Base-by-base conservation (phyloP, 148 eudicot species). In the Hydrangea macrophylla region DNA sequence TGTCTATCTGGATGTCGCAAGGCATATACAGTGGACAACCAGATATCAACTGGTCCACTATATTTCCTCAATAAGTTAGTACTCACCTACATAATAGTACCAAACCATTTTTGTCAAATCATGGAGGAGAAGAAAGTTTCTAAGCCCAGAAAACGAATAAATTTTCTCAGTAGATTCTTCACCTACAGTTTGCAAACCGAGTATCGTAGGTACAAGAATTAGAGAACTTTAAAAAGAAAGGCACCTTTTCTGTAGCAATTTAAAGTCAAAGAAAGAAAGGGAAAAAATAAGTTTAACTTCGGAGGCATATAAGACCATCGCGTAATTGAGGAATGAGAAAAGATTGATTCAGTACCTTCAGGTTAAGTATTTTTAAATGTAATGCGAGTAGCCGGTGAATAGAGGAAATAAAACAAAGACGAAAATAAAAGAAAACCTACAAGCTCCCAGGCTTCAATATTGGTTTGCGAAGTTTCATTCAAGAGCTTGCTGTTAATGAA, bases 391-490 rank as follows among this genome's bases (percentile, higher is more conserved):
- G 36, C n/a, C n/a, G n/a, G n/a, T n/a, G n/a, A 59, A 23, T 1
- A 33, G 22, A 7, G 13, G 0, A 65, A 39, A 36, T 7, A 27
- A 32, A 60, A 36, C 42, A 23, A 42, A 10, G 22, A 26, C 25
- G 26, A 11, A 31, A 32, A 33, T 73, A 39, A 48, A 55, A 23
- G 62, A 61, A 63, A 67, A 73, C 84, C 55, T 81, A 90, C 98
- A 58, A 93, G 87, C 73, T 90, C 96, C 98, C 97, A 93, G 26
- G 96, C 90, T 79, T 90, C 92, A 70, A 90, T 30, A 50, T 68
- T 62, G 71, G 78, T 78, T 27, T 63, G 61, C 20, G 73, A 76
- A 55, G 69, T 64, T 69, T 69, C 81, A 72, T 70, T 76, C 68
- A 90, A 60, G 22, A 83, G 66, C 68, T 80, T 86, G 62, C 98